phyloP scores from a whole-genome alignment of 306 rosid genomes.

The Prunus dulcis region DNA sequence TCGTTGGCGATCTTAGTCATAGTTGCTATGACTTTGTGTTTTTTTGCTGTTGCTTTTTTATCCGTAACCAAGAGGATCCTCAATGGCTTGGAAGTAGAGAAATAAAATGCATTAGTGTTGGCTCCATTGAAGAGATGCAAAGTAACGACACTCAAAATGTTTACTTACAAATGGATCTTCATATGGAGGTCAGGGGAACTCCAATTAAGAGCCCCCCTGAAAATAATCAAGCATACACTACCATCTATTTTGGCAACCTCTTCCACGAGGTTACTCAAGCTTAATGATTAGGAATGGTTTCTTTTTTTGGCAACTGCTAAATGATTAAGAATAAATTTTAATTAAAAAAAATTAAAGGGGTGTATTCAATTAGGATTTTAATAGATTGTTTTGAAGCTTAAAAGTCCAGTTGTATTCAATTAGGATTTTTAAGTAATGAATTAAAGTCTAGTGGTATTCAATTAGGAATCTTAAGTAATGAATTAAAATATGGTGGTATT shows the following conservation, averaged over 20 bases:
- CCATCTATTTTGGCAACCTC: constrained; percentile 86
- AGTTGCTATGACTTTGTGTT: constrained; percentile 41
- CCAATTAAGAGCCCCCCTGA: constrained; percentile 21
- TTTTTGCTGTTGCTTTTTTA: constrained; percentile 5
- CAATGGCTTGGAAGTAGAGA: constrained; percentile 91
- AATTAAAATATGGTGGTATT: no score
- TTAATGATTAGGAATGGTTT: no score
- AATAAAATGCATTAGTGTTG: constrained; percentile 70
- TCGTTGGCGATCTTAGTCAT: constrained; percentile 89
- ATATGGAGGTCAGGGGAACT: constrained; percentile 59
- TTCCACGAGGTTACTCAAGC: constrained; percentile 55
- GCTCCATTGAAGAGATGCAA: constrained; percentile 52
- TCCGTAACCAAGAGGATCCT: constrained; percentile 78
- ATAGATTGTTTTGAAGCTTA: no score
- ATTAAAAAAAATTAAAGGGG: no score
- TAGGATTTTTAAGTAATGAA: no score
- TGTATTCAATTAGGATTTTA: no score
- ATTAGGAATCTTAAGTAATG: no score
- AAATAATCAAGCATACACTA: constrained; percentile 68
- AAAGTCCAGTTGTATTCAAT: no score
- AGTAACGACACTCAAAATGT: constrained; percentile 50
- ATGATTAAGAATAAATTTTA: no score
- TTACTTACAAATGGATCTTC: constrained; percentile 56
- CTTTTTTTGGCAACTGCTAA: no score
- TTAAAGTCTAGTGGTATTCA: no score